Evolutionary conservation across 345 rosid species (phyloP).

Genomic region (Mercurialis annua): DNA sequence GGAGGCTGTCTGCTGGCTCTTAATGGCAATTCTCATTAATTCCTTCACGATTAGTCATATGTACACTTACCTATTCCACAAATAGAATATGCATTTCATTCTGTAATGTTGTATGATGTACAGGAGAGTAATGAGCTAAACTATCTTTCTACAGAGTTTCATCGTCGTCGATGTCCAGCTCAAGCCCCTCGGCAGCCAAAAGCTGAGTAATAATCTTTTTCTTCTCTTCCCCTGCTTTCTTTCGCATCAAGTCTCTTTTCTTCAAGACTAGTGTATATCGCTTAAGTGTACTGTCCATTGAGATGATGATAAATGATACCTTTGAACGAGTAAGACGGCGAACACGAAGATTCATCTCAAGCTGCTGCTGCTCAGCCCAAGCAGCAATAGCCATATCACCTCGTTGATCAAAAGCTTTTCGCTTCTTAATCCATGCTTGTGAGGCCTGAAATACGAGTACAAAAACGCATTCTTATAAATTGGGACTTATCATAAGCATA

Average conservation of each 20-base stretch:
- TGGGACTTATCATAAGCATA: not conserved
- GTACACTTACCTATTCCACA: slow-evolving; percentile 13
- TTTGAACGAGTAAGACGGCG: slow-evolving; percentile 88
- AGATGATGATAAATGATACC: slow-evolving; percentile 37
- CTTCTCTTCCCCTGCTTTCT: slow-evolving; percentile 79
- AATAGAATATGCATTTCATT: slow-evolving; percentile 2
- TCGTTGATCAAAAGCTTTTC: slow-evolving; percentile 91
- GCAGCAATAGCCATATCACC: slow-evolving; percentile 93
- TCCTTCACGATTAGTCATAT: slow-evolving; percentile 10
- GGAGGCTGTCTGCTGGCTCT: not conserved
- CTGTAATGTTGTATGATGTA: not conserved
- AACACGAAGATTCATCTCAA: slow-evolving; percentile 68
- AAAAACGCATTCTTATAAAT: slow-evolving; percentile 11
- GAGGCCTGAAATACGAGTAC: slow-evolving; percentile 58
- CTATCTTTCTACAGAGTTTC: slow-evolving; percentile 25
- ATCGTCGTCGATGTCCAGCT: slow-evolving; percentile 72
- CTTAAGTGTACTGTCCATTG: slow-evolving; percentile 49
- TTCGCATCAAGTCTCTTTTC: slow-evolving; percentile 89
- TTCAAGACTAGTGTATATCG: slow-evolving; percentile 76
- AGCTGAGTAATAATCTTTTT: slow-evolving; percentile 55
- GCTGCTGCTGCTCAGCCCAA: slow-evolving; percentile 99
- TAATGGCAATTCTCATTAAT: slow-evolving; percentile 6
- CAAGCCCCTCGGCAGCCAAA: slow-evolving; percentile 88
- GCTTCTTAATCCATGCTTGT: slow-evolving; percentile 91
- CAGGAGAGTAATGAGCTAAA: not conserved